Percentiles rank a stretch among this genome's conserved stretches.
Conservation (phyloP, 2,329 filamentous ascomycete species). For the Botrytis fabae region DNA sequence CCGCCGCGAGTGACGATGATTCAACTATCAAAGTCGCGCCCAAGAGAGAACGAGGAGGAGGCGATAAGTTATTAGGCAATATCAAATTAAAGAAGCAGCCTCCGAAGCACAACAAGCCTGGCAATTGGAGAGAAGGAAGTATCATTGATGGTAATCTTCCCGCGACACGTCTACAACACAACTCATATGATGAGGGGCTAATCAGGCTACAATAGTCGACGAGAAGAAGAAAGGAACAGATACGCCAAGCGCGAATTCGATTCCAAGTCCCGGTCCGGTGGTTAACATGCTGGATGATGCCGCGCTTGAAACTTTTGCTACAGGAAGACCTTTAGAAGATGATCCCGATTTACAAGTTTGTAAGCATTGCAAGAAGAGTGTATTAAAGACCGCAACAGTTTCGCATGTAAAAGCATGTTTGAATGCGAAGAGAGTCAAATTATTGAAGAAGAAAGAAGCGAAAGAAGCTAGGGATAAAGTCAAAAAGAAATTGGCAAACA, state of each 20-base stretch:
- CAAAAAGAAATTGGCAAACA: slow-evolving; percentile 44
- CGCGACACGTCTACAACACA: not conserved
- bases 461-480: slow-evolving; percentile 44
- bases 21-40: slow-evolving; percentile 63
- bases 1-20: slow-evolving; percentile 50
- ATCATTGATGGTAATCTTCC: slow-evolving; percentile 54
- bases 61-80: slow-evolving; percentile 48
- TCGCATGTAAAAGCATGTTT: slow-evolving; percentile 83
- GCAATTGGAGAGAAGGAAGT: slow-evolving; percentile 70
- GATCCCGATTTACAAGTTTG: slow-evolving; percentile 77
- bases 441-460: slow-evolving; percentile 41
- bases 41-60: slow-evolving; percentile 44
- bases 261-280: slow-evolving; percentile 52
- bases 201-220: slow-evolving; percentile 41
- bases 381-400: slow-evolving; percentile 72
- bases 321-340: slow-evolving; percentile 79
- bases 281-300: slow-evolving; percentile 72
- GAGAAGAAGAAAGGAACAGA: slow-evolving; percentile 56
- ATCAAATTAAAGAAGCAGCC: slow-evolving; percentile 64
- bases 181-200: slow-evolving; percentile 5
- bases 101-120: slow-evolving; percentile 64
- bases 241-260: slow-evolving; percentile 44
- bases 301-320: slow-evolving; percentile 76
- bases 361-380: slow-evolving; percentile 91
- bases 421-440: slow-evolving; percentile 53